Percentiles rank a stretch among this genome's conserved stretches.
These are phyloP conservation scores for Biancaea sappan DNA, from an alignment of 306 rosid species.

Conservation along the genomic window DNA sequence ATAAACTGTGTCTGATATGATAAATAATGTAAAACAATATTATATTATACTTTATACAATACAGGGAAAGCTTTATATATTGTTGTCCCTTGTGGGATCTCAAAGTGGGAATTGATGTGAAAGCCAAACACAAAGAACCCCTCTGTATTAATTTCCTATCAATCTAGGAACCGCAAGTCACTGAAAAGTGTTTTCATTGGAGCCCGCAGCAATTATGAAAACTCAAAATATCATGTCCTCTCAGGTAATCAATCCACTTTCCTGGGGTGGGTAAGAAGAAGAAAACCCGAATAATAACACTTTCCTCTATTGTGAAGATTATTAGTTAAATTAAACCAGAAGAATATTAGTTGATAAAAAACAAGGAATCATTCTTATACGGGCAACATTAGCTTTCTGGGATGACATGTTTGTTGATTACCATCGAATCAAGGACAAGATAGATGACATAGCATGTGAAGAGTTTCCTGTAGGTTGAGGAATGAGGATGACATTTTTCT, in stretches of 20 bases:
- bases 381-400: background rate
- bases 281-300: background rate
- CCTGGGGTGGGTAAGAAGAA: background rate
- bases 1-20: constrained; percentile 1
- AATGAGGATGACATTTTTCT: background rate
- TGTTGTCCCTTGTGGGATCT: constrained; percentile 43
- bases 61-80: background rate
- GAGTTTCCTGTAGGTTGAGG: background rate
- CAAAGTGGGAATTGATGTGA: constrained; percentile 45
- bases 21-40: constrained; percentile 24
- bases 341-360: constrained; percentile 11
- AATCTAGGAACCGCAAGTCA: background rate
- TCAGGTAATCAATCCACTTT: constrained; percentile 1
- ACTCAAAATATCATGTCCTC: background rate
- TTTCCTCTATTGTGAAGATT: background rate
- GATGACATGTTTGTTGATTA: background rate
- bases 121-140: constrained; percentile 28
- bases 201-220: background rate
- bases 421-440: background rate
- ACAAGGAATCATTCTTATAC: constrained; percentile 1
- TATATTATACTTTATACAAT: background rate
- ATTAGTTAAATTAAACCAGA: background rate
- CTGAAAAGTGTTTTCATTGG: background rate
- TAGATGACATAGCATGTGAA: constrained; percentile 17
- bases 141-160: background rate